phyloP scores from a whole-genome alignment of 257 asterid genomes.

The Mitragyna speciosa region DNA sequence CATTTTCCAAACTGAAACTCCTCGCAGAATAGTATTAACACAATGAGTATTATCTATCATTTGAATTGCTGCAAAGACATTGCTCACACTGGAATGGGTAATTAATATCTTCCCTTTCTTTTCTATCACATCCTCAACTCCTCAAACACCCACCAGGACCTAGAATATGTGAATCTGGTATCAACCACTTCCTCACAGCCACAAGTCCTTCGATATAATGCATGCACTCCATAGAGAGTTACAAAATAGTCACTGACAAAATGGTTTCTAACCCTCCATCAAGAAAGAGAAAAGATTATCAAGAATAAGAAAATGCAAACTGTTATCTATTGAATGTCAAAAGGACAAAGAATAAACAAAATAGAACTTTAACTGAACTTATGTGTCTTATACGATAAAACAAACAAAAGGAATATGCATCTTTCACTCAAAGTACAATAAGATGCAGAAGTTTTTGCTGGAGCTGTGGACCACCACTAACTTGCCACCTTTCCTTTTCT shows the following conservation, averaged over 20 bases:
- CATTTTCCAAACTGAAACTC: not conserved
- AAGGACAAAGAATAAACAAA: not conserved
- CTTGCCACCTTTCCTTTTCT: not conserved
- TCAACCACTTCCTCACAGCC: not conserved
- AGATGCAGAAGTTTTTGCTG: not conserved
- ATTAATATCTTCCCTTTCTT: not conserved
- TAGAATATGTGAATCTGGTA: not conserved
- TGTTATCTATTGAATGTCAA: not conserved
- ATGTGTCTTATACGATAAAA: not conserved
- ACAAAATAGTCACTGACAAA: not conserved
- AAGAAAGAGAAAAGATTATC: not conserved
- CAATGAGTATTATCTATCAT: not conserved
- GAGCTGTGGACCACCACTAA: not conserved
- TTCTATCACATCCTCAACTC: not conserved
- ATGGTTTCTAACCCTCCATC: not conserved
- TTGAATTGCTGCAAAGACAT: not conserved
- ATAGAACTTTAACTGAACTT: not conserved
- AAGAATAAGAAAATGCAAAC: not conserved
- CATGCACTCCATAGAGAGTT: not conserved
- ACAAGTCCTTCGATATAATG: not conserved
- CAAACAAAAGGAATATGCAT: not conserved
- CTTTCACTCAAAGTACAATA: not conserved
- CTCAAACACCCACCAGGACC: not conserved
- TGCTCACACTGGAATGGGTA: constrained; percentile 5
- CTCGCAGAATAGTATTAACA: not conserved